Base-by-base conservation (phyloP, 192 early-diverging fungal species). In the Coemansia sp. region DNA sequence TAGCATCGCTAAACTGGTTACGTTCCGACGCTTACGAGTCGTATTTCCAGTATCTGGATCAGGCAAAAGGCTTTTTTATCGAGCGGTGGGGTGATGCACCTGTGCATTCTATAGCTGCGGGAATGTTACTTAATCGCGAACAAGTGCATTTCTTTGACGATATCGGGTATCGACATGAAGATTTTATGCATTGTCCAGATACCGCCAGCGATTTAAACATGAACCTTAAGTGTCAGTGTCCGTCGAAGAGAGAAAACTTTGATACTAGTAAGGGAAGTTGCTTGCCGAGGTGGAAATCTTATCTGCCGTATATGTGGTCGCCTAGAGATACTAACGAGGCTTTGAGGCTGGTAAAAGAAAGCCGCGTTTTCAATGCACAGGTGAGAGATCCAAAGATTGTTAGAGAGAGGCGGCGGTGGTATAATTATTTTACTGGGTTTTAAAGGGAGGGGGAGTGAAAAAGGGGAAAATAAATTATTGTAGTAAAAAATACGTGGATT, bases 41-140 rank as follows among this genome's bases (percentile, higher is more conserved):
- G 36, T 92, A 83, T 61, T 92, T 92, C 54, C 59, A 84, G 16
- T 86, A 80, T 33, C 66, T 93, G n/a, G 91, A 93, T 68, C 30
- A 71, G 30, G 83, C 83, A 0, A 84, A 86, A 10, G 90, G 90
- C 4, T 92, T 93, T 67, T 93, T 89, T 38, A 90, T 91, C 72
- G 91, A 89, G 70, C 73, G 91, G 50, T 92, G 90, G 90, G 91
- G 91, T 51, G 91, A 92, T 52, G 91, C 91, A 0, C 91, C 91
- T 48, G 87, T 92, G 5, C 91, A 92, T 62, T 88, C 88, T 0
- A 49, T 92, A 11, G 86, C 83, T 2, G 90, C 82, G 1, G 80
- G 83, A 0, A 65, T 92, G 64, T 56, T 87, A 63, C 65, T 91
- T 32, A 66, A 61, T 5, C 59, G 48, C 45, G 63, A 78, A 0